Conservation (phyloP, 257 asterid species). For the Prunella vulgaris region DNA sequence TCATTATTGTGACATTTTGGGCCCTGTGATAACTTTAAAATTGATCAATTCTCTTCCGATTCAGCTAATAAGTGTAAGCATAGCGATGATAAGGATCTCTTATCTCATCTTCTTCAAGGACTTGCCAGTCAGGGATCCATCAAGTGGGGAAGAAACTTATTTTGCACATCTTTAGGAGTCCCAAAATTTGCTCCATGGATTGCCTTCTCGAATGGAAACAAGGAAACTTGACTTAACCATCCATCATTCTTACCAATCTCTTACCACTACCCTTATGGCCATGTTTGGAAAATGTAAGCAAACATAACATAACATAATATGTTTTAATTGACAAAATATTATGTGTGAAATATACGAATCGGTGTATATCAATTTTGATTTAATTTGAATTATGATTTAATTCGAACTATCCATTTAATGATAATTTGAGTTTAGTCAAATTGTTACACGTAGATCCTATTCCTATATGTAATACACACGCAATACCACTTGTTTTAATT, state of each 20-base stretch:
- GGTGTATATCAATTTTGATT: too few species aligned
- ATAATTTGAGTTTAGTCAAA: too few species aligned
- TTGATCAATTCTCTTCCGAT: conserved; percentile 20
- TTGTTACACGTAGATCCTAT: too few species aligned
- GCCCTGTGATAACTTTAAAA: conserved; percentile 4
- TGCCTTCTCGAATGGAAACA: too few species aligned
- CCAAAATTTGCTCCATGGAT: conserved; percentile 39
- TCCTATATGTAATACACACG: too few species aligned
- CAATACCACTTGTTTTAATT: too few species aligned
- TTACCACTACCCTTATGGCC: conserved; percentile 30
- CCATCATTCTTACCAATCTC: conserved; percentile 34
- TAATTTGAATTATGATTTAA: too few species aligned
- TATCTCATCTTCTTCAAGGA: conserved; percentile 66
- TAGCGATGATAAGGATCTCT: conserved; percentile 53
- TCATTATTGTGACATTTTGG: conserved; percentile 7
- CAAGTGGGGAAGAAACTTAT: conserved; percentile 31
- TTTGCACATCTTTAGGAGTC: conserved; percentile 47
- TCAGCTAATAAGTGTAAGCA: conserved; percentile 47
- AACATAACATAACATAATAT: too few species aligned
- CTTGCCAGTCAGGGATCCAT: conserved; percentile 47
- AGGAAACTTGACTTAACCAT: conserved; percentile 48
- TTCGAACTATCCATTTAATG: too few species aligned
- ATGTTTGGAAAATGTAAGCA: conserved; percentile 57
- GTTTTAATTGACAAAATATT: too few species aligned
- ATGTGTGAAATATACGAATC: too few species aligned